phyloP scores from a whole-genome alignment of 2,329 filamentous ascomycete species.

The Fusarium algeriense region DNA sequence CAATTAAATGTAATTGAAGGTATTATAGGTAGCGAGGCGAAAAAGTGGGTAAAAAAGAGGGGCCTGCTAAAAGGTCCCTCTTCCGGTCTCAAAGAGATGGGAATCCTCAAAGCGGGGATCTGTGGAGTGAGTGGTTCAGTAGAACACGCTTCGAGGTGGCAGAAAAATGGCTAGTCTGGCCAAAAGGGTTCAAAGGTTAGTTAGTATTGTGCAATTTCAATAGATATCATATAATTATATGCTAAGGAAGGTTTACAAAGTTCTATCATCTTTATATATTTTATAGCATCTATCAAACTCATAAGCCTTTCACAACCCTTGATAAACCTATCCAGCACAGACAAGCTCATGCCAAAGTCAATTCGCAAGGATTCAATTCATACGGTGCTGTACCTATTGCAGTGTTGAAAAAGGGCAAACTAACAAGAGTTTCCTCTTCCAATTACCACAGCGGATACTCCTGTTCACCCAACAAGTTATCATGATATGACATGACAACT shows the following conservation, averaged over 20 bases:
- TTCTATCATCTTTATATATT: too few relatives aligned
- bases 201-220: too few relatives aligned
- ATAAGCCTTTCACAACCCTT: slow-evolving; percentile 7
- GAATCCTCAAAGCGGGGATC: slow-evolving; percentile 22
- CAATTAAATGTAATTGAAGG: too few relatives aligned
- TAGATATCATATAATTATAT: too few relatives aligned
- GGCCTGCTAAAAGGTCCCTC: too few relatives aligned
- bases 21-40: too few relatives aligned
- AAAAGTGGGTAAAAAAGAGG: too few relatives aligned
- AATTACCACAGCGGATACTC: slow-evolving; percentile 5
- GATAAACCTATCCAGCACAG: slow-evolving; percentile 21
- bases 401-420: slow-evolving; percentile 2
- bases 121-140: slow-evolving; percentile 27
- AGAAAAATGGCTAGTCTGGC: too few relatives aligned
- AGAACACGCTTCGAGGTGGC: not conserved
- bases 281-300: too few relatives aligned
- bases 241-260: too few relatives aligned
- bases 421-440: slow-evolving; percentile 14
- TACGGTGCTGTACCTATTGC: not conserved
- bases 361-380: not conserved
- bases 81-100: too few relatives aligned
- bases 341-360: slow-evolving; percentile 17
- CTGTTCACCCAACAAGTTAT: slow-evolving; percentile 6
- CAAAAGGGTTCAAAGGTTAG: too few relatives aligned
- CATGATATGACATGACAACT: slow-evolving; percentile 13